Conservation (phyloP, 306 rosid genomes). For the Trifolium fragiferum region DNA sequence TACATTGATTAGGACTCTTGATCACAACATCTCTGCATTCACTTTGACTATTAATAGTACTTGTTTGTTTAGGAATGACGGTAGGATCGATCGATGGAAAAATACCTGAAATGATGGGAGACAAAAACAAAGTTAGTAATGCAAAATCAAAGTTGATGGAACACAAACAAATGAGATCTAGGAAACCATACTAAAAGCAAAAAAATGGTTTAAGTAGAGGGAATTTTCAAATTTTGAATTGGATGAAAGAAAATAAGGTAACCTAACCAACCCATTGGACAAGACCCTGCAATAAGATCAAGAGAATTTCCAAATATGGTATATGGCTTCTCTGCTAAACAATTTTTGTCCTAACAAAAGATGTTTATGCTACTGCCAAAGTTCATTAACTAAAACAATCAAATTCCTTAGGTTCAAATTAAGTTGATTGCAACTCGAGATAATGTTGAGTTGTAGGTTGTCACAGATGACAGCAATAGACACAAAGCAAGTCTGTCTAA, state of each 20-base stretch:
- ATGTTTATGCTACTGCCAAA: slow-evolving; percentile 12
- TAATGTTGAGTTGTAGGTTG: neutral
- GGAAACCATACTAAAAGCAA: slow-evolving; percentile 37
- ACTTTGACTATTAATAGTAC: neutral
- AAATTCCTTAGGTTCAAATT: neutral
- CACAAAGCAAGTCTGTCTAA: neutral
- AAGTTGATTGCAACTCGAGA: slow-evolving; percentile 4
- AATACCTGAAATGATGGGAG: slow-evolving; percentile 33
- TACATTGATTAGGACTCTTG: neutral
- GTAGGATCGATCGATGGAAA: slow-evolving; percentile 39
- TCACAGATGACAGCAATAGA: neutral
- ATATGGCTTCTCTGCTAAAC: neutral
- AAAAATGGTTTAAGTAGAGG: slow-evolving; percentile 26
- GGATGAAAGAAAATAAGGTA: slow-evolving; percentile 45
- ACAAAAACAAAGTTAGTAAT: neutral
- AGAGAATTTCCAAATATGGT: slow-evolving; percentile 14
- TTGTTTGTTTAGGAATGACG: neutral
- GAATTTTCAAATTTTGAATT: slow-evolving; percentile 33
- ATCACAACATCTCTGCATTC: slow-evolving; percentile 30
- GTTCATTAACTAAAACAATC: neutral
- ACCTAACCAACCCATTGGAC: slow-evolving; percentile 43
- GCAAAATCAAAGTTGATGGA: neutral
- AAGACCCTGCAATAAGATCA: slow-evolving; percentile 34
- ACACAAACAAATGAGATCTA: neutral
- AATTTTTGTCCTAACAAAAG: neutral